A percentile compares a stretch with the other conserved stretches of the same genome.
These are phyloP conservation scores for Penicillium sp. DNA, from an alignment of 2,329 filamentous ascomycete species.

Conservation along the genomic window DNA sequence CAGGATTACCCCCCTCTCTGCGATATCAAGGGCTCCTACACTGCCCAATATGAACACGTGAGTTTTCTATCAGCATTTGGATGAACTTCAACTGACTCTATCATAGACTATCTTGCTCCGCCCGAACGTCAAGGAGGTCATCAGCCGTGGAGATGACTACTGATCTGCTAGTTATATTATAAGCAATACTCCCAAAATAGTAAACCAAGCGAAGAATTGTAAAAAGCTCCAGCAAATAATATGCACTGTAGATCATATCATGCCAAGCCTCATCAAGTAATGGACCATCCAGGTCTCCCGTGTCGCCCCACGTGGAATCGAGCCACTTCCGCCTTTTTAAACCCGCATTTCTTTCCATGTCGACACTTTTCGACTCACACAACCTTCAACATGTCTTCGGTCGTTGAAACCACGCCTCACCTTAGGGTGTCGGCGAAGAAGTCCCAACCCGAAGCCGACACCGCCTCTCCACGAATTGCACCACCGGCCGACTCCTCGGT, in stretches of 20 bases:
- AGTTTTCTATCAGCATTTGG: slow-evolving; percentile 36
- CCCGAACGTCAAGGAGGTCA: slow-evolving; percentile 81
- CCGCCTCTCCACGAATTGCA: slow-evolving; percentile 26
- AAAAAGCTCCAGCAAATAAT: background rate
- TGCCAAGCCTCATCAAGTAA: slow-evolving; percentile 16
- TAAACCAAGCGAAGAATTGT: background rate
- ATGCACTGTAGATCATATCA: slow-evolving; percentile 13
- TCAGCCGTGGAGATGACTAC: slow-evolving; percentile 83
- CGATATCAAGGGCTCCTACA: slow-evolving; percentile 92
- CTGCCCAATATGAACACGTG: slow-evolving; percentile 92
- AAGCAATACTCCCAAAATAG: slow-evolving; percentile 9
- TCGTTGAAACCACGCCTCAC: slow-evolving; percentile 34
- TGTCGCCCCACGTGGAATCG: slow-evolving; percentile 41
- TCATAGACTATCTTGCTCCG: slow-evolving; percentile 71
- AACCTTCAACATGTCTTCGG: slow-evolving; percentile 26
- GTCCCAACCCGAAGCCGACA: slow-evolving; percentile 17
- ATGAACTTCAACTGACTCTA: slow-evolving; percentile 6
- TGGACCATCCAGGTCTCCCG: slow-evolving; percentile 16
- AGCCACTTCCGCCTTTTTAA: slow-evolving; percentile 26
- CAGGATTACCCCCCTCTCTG: slow-evolving; percentile 87
- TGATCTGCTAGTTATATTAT: slow-evolving; percentile 44
- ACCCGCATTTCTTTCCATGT: slow-evolving; percentile 7
- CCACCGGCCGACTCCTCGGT: slow-evolving; percentile 35
- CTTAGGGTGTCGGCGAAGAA: slow-evolving; percentile 36
- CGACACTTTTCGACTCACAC: slow-evolving; percentile 7